These are phyloP conservation scores for Cryphonectria naterciae DNA, from an alignment of 2,329 filamentous ascomycete genomes.

Conservation along the genomic window DNA sequence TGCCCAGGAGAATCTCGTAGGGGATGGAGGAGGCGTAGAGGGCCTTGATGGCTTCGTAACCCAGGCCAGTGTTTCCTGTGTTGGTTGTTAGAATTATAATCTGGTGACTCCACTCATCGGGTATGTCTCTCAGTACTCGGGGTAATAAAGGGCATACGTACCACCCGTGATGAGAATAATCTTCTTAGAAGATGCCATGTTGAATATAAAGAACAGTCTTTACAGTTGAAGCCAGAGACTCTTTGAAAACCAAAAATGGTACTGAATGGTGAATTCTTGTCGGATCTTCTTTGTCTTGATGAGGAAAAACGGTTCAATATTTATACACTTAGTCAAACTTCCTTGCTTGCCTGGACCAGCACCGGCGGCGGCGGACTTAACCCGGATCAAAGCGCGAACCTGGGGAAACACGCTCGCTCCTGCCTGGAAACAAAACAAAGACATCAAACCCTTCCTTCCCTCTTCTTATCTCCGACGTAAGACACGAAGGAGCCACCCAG, in stretches of 20 bases:
- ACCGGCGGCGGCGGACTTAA: not conserved
- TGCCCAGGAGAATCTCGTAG: constrained; percentile 61
- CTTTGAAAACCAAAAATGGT: too few species aligned
- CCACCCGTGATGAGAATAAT: constrained; percentile 26
- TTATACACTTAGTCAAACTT: not conserved
- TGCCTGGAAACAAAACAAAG: too few species aligned
- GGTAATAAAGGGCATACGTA: not conserved
- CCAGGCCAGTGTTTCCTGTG: constrained; percentile 64
- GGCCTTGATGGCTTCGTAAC: constrained; percentile 60
- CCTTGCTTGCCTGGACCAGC: too few species aligned
- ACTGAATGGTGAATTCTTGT: too few species aligned
- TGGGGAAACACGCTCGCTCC: too few species aligned
- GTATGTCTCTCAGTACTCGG: too few species aligned
- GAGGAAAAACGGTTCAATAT: not conserved
- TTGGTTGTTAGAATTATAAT: constrained; percentile 34
- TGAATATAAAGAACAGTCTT: not conserved
- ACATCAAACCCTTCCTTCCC: too few species aligned
- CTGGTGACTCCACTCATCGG: not conserved
- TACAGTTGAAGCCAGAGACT: not conserved
- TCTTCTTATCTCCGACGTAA: not conserved
- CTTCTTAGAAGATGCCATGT: constrained; percentile 23
- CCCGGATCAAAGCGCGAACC: not conserved
- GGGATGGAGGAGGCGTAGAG: constrained; percentile 50
- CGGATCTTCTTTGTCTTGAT: not conserved
- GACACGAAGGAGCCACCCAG: not conserved